Evolutionary conservation across 768 basidiomycete species (phyloP).

Genomic region (Hygrocybe coccinea): DNA sequence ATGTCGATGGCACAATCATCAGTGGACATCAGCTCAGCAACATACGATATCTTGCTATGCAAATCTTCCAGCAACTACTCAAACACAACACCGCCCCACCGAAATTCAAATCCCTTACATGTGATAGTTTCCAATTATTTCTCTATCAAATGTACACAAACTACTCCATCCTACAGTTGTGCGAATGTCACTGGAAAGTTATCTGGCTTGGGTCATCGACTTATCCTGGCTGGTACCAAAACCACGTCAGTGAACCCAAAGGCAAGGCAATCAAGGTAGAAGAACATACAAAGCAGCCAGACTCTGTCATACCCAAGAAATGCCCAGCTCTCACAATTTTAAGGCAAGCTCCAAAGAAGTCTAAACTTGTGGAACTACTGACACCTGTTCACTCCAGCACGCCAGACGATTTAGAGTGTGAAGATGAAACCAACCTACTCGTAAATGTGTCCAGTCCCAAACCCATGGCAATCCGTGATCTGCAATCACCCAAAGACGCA

Average conservation of each 20-base stretch:
- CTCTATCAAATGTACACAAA: background rate
- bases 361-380: too few relatives aligned
- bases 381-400: too few relatives aligned
- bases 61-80: background rate
- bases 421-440: too few relatives aligned
- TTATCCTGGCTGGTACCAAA: slow-evolving; percentile 15
- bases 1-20: background rate
- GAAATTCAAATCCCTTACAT: background rate
- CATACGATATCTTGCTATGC: background rate
- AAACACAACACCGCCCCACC: background rate
- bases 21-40: background rate
- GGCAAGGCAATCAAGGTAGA: background rate
- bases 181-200: slow-evolving; percentile 19
- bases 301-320: background rate
- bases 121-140: background rate
- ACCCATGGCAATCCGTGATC: too few relatives aligned
- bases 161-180: slow-evolving; percentile 16
- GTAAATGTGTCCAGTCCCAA: too few relatives aligned
- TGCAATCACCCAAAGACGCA: too few relatives aligned
- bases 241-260: background rate
- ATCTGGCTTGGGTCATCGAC: slow-evolving; percentile 11
- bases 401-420: too few relatives aligned
- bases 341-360: too few relatives aligned
- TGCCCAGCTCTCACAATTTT: background rate
- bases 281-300: background rate